Base-by-base conservation (phyloP, 306 rosid genomes). In the Inga laurina region DNA sequence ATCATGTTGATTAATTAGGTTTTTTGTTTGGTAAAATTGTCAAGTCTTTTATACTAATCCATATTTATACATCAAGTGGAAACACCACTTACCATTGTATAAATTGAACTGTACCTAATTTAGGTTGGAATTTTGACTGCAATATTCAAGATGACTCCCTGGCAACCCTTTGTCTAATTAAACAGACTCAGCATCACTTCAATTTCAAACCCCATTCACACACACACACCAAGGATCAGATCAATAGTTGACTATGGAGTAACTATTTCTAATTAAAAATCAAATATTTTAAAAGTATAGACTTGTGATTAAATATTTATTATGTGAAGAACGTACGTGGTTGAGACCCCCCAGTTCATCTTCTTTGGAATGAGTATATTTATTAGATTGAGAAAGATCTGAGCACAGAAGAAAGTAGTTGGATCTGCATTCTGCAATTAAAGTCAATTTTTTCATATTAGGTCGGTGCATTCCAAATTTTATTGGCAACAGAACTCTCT, bases 191-290 rank as follows among this genome's bases (percentile, higher is more conserved):
- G 34, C 75, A 44, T 44, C 54, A 70, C 74, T 39, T 39, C 49
- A 19, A 37, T 69, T 21, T 71, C 34, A n/a, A 24, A 71, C 19
- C 10, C 54, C 44, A 69, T 69, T 39, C 4, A 8, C 54, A 1
- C 54, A 3, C 54, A 14, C 0, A 14, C 61, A 19, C 3, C 22
- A 30, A 11, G 45, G 54, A 5, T 32, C 41, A 82, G 14, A 56
- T 39, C 43, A 39, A 21, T 44, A 70, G 85, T 82, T 76, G 85
- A 82, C 78, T 37, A 32, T 10, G 14, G 66, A 61, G 46, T 16
- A 18, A 59, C 14, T 45, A 22, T 43, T 43, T 35, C 72, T 11
- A 45, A 12, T 76, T 37, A 70, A 56, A 45, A 48, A 80, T 57
- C 59, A 75, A n/a, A 18, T 68, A 18, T 34, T 68, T 75, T 13